Evolutionary conservation across 257 asterid species (phyloP).

Genomic region (Fraxinus cuspidata): DNA sequence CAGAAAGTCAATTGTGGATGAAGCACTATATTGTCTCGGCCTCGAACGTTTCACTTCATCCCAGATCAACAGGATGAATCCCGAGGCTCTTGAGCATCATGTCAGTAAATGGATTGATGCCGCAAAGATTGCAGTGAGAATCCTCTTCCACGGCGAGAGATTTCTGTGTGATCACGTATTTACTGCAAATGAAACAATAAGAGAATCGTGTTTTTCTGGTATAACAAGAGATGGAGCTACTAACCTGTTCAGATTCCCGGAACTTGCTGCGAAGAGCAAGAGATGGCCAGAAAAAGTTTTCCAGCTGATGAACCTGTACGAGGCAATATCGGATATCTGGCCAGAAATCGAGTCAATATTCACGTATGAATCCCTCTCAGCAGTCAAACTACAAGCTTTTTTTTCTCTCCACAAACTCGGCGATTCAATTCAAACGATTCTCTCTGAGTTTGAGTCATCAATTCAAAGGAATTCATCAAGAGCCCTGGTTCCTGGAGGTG

Average conservation of each 20-base stretch:
- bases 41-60: slow-evolving; percentile 35
- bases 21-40: slow-evolving; percentile 55
- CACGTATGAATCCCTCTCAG: slow-evolving; percentile 42
- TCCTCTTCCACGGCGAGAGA: slow-evolving; percentile 58
- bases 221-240: slow-evolving; percentile 47
- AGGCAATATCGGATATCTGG: slow-evolving; percentile 44
- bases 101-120: slow-evolving; percentile 48
- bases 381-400: slow-evolving; percentile 55
- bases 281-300: slow-evolving; percentile 45
- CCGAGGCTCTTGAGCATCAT: slow-evolving; percentile 38
- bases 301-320: slow-evolving; percentile 44
- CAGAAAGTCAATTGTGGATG: slow-evolving; percentile 58
- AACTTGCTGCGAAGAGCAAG: slow-evolving; percentile 47
- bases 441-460: slow-evolving; percentile 51
- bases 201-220: slow-evolving; percentile 56
- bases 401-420: slow-evolving; percentile 48
- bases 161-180: slow-evolving; percentile 63
- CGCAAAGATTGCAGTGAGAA: slow-evolving; percentile 45
- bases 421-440: slow-evolving; percentile 37
- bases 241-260: slow-evolving; percentile 59
- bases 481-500: slow-evolving; percentile 49
- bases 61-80: slow-evolving; percentile 45
- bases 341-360: slow-evolving; percentile 65
- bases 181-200: slow-evolving; percentile 41
- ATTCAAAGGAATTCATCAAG: slow-evolving; percentile 59